phyloP scores from a whole-genome alignment of 257 asterid species.

The Nicotiana otophora region DNA sequence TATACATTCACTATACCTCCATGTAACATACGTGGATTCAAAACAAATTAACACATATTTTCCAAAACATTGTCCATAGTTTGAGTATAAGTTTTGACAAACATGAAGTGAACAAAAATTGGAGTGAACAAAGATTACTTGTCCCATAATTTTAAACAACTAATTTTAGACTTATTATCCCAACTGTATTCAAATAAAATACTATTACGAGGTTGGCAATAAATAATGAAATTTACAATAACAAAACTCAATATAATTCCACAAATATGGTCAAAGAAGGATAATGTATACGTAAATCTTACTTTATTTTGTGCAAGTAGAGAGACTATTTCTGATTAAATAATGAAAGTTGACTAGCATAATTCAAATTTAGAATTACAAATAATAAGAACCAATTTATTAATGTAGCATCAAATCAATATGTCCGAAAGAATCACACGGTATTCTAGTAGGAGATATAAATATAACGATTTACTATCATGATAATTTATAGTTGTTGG shows the following conservation, averaged over 20 bases:
- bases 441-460: too few relatives aligned
- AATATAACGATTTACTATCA: too few relatives aligned
- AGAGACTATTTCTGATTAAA: too few relatives aligned
- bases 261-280: accelerated
- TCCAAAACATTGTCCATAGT: not conserved
- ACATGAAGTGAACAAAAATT: not conserved
- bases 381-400: too few relatives aligned
- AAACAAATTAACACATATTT: not conserved
- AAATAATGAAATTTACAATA: not conserved
- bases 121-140: not conserved
- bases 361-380: too few relatives aligned
- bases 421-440: too few relatives aligned
- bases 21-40: not conserved
- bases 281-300: accelerated
- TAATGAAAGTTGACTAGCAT: too few relatives aligned
- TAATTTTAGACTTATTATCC: not conserved
- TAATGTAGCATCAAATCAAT: too few relatives aligned
- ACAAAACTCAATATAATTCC: accelerated
- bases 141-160: not conserved
- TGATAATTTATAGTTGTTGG: too few relatives aligned
- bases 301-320: too few relatives aligned
- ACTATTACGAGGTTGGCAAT: not conserved
- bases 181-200: not conserved
- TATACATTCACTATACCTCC: not conserved
- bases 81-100: not conserved